Base-by-base conservation (phyloP, 1,284 basidiomycete genomes). In the Bjerkandera adusta region DNA sequence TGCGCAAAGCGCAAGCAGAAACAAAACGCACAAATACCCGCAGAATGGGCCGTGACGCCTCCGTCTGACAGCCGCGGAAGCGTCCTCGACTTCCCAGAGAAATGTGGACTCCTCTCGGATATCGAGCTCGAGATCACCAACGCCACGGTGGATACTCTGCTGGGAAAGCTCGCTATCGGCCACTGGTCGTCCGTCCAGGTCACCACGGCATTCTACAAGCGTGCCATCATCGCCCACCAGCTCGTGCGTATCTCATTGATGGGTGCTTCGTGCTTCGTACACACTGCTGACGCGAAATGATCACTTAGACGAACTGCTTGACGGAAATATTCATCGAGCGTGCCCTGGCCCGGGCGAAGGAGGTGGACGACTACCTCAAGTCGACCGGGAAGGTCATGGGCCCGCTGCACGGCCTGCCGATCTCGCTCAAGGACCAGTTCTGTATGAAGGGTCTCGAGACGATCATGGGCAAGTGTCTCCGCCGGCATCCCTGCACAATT, bases 171-270 rank as follows among this genome's bases (percentile, higher is more conserved):
- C 4, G 71, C 73, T 12, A 62, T 54, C 2, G 72, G 72, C 5
- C 57, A 68, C 22, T 86, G 81, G 78, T 75, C 81, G 2, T 74
- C 84, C 7, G 70, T 83, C 1, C 77, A 82, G 43, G 86, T 89
- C 26, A 81, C 83, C 1, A 82, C 75, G 3, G 85, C 89, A 0
- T 92, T 86, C 63, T 81, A 80, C 62, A 92, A 92, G 68, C 73
- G 89, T 16, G 86, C 90, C 0, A 73, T 88, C 39, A 67, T 92
- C 41, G 89, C 91, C 0, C 90, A 92, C 49, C 91, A 92, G 61
- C 65, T 90, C 11, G 90, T 90, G 50, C 60, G 83, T n/a, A 18
- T 5, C 18, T 26, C 10, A 5, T 36, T 8, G 13, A 11, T 39
- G 13, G 24, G 35, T 16, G 27, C 50, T 48, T 43, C 50, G 8